These are phyloP conservation scores for Suhomyces wounanorum DNA, from an alignment of 1,139 yeast species.

Conservation along the genomic window DNA sequence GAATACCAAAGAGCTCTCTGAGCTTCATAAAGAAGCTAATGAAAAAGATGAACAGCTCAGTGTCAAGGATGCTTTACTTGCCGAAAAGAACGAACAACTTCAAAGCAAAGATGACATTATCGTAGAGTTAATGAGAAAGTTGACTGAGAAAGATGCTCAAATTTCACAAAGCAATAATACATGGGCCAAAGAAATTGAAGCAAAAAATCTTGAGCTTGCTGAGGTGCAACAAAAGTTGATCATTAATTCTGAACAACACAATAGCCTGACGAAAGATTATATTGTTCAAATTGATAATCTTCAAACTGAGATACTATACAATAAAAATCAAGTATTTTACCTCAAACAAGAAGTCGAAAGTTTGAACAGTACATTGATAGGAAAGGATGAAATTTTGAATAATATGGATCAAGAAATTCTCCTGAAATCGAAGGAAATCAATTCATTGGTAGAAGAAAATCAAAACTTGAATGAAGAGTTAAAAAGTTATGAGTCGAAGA, in stretches of 20 bases:
- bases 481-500: background rate
- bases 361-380: background rate
- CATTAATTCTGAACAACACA: background rate
- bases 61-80: slow-evolving; percentile 5
- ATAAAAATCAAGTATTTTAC: background rate
- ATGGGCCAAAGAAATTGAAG: background rate
- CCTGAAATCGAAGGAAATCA: background rate
- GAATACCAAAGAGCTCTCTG: slow-evolving; percentile 15
- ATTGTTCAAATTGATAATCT: background rate
- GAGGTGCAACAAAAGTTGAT: background rate
- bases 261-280: background rate
- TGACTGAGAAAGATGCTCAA: slow-evolving; percentile 1
- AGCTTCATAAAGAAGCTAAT: slow-evolving; percentile 7
- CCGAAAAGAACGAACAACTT: slow-evolving; percentile 13
- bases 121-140: slow-evolving; percentile 1
- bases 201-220: background rate
- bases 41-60: slow-evolving; percentile 7
- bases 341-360: background rate
- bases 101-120: slow-evolving; percentile 9
- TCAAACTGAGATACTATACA: background rate
- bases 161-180: background rate
- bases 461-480: slow-evolving; percentile 8
- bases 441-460: slow-evolving; percentile 8
- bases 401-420: slow-evolving; percentile 2
- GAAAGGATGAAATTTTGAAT: background rate